phyloP scores from a whole-genome alignment of 2,329 filamentous ascomycete genomes.

The Pseudogymnoascus sp. region DNA sequence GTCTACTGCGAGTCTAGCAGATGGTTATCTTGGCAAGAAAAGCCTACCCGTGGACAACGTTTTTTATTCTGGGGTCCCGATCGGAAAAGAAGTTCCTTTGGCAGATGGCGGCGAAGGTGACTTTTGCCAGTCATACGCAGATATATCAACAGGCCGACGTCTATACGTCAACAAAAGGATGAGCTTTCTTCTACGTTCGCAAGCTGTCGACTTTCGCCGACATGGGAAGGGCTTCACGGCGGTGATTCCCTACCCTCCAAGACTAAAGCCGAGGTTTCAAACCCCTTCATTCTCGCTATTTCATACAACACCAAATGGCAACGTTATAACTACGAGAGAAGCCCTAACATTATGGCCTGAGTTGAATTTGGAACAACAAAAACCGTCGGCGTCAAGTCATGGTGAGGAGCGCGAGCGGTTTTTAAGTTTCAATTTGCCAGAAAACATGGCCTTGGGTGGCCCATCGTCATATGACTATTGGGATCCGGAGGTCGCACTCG shows the following conservation, averaged over 20 bases:
- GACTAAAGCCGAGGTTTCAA: constrained; percentile 22
- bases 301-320: constrained; percentile 17
- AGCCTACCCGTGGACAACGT: constrained; percentile 35
- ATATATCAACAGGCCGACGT: constrained; percentile 39
- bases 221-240: constrained; percentile 21
- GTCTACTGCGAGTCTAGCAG: constrained; percentile 14
- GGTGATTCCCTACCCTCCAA: constrained; percentile 26
- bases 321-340: constrained; percentile 24
- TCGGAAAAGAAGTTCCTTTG: constrained; percentile 27
- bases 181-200: constrained; percentile 35
- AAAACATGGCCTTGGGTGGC: constrained; percentile 12
- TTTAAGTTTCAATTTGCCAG: constrained; percentile 17
- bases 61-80: constrained; percentile 33
- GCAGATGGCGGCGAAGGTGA: constrained; percentile 27
- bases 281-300: constrained; percentile 32
- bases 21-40: constrained; percentile 35
- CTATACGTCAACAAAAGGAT: constrained; percentile 39
- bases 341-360: constrained; percentile 29
- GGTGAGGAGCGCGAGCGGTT: neutral
- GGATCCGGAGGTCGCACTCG: constrained; percentile 26
- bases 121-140: constrained; percentile 21
- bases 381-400: neutral
- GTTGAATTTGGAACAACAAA: constrained; percentile 19
- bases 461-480: constrained; percentile 18
- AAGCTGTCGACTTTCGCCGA: constrained; percentile 18